Evolutionary conservation across 768 basidiomycete genomes (phyloP).

Genomic region (Galerina marginata): DNA sequence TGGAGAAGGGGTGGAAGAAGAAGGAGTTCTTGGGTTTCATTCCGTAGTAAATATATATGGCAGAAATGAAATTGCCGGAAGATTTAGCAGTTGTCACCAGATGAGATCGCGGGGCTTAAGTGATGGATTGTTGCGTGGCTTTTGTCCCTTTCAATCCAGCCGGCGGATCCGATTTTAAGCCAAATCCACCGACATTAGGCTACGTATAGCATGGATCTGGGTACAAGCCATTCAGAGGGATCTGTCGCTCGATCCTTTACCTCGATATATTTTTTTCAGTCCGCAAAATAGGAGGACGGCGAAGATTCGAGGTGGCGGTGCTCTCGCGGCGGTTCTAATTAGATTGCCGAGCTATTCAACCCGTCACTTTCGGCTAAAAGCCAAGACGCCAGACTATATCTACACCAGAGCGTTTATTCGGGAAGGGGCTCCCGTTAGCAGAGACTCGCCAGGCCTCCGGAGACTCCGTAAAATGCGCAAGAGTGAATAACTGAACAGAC

Average conservation of each 20-base stretch:
- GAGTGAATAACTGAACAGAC: too few relatives aligned
- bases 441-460: constrained; percentile 1
- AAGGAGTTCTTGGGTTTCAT: constrained; percentile 29
- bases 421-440: too few relatives aligned
- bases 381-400: constrained; percentile 6
- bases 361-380: constrained; percentile 21
- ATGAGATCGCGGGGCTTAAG: constrained; percentile 26
- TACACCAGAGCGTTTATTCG: too few relatives aligned
- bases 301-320: not conserved
- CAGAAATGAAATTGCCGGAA: constrained; percentile 29
- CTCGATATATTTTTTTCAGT: not conserved
- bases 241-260: not conserved
- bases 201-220: constrained; percentile 2
- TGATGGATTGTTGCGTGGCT: constrained; percentile 20
- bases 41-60: constrained; percentile 29
- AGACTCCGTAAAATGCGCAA: constrained; percentile 1
- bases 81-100: constrained; percentile 24
- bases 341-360: constrained; percentile 21
- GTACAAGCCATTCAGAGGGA: not conserved
- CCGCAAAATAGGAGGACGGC: not conserved
- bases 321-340: constrained; percentile 18
- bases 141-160: constrained; percentile 13
- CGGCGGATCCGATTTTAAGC: constrained; percentile 21
- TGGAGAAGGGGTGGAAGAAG: constrained; percentile 23
- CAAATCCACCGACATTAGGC: not conserved